Base-by-base conservation (phyloP, 495 filamentous ascomycete species). In the Penicillium soppii region DNA sequence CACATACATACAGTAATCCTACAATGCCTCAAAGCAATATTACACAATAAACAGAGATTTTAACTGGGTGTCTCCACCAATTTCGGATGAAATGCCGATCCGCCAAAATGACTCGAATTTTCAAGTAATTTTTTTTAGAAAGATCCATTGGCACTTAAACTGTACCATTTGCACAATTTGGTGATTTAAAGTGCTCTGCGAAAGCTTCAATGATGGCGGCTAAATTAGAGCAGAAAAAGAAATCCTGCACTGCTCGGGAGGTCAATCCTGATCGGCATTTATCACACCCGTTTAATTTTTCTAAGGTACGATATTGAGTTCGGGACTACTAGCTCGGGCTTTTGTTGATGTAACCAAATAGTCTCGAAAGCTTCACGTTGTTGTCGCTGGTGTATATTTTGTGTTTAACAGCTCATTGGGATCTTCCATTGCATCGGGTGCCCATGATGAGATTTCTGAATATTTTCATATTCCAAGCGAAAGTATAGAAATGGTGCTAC, bases 361-460 rank as follows among this genome's bases (percentile, higher is more conserved):
- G 43, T 13, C 26, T 15, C 43, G 29, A 13, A 46, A 46, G 27
- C 43, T 46, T 20, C 43, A 46, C 9, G 33, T 46, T 19, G 43
- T 46, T 32, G 27, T 46, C 19, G 43, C 43, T 1, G 43, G 43
- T 32, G 29, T 46, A 29, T 46, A 33, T 32, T 46, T 46, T 35
- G 43, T 46, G 0, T 46, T 46, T 19, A 46, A 46, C 15, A 46
- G 43, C 27, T 46, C 43, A 5, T 21, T 46, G 23, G 43, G 43
- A 22, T 46, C 43, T 20, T 46, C 43, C 2, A 46, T 46, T 35
- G 43, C 43, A 21, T 46, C 43, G 20, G 43, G 43, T n/a, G 43
- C 43, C 29, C 27, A 35, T 17, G 43, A 46, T 46, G 43, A 46
- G 10, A 29, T 46, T 21, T 29, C 43, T 17, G 17, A 10, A 5